A percentile compares a stretch with the other conserved stretches of the same genome.
These are phyloP conservation scores for Dendrostoma leiphaemia DNA, from an alignment of 2,329 filamentous ascomycete genomes.

Conservation along the genomic window DNA sequence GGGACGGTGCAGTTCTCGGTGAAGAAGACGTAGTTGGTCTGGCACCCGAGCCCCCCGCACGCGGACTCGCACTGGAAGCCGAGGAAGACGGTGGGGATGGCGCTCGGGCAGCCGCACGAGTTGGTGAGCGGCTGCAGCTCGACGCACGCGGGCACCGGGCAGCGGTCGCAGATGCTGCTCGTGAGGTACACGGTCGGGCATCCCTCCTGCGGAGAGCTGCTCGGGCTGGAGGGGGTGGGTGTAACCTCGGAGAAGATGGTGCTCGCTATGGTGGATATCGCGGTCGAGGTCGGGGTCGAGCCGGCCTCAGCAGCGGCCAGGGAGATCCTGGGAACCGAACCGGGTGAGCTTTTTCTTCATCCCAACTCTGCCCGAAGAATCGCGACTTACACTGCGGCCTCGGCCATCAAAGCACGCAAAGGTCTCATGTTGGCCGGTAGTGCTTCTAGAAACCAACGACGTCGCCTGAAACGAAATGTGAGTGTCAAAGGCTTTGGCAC, in stretches of 20 bases:
- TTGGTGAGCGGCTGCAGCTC: slow-evolving; percentile 19
- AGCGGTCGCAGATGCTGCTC: slow-evolving; percentile 18
- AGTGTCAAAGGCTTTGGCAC: too few species aligned
- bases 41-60: slow-evolving; percentile 20
- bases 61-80: slow-evolving; percentile 19
- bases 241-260: slow-evolving; percentile 1
- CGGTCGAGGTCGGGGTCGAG: neutral
- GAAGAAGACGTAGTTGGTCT: slow-evolving; percentile 16
- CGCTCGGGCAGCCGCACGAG: slow-evolving; percentile 20
- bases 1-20: slow-evolving; percentile 10
- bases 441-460: too few species aligned
- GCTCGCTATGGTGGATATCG: neutral
- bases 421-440: too few species aligned
- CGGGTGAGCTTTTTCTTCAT: neutral
- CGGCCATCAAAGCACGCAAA: too few species aligned
- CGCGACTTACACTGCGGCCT: neutral
- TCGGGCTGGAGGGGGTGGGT: neutral
- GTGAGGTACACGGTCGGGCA: slow-evolving; percentile 23
- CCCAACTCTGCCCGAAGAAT: neutral
- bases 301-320: neutral
- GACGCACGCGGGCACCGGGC: slow-evolving; percentile 18
- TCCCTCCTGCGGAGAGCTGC: neutral
- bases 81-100: slow-evolving; percentile 14
- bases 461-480: too few species aligned
- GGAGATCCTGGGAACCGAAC: neutral